Percentiles rank a stretch among this genome's conserved stretches.
Conservation (phyloP, 805 yeast species). For the Kodamaea nitidulidarum region DNA sequence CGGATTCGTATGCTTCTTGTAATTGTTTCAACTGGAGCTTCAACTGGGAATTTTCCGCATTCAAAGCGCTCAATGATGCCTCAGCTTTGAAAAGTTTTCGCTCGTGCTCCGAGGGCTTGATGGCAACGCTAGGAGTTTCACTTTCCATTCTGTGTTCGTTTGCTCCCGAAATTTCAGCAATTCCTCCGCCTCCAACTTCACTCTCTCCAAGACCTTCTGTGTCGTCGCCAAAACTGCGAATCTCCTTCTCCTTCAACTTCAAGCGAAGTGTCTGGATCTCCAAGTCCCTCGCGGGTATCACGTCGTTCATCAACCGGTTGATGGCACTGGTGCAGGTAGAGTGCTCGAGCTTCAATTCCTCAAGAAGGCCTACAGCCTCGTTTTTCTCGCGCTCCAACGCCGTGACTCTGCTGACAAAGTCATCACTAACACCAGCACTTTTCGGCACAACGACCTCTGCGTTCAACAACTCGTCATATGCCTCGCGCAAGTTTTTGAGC, state of each 20-base stretch:
- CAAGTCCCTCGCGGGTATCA: constrained; percentile 21
- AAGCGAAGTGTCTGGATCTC: constrained; percentile 18
- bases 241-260: not conserved
- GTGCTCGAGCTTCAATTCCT: constrained; percentile 10
- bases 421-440: not conserved
- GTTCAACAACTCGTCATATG: constrained; percentile 9
- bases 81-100: constrained; percentile 13
- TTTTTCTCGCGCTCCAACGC: constrained; percentile 2
- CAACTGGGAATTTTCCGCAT: constrained; percentile 19
- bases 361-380: constrained; percentile 3
- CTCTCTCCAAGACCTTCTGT: not conserved
- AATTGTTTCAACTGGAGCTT: constrained; percentile 16
- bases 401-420: not conserved
- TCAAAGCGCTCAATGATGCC: constrained; percentile 15
- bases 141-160: not conserved
- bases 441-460: too few relatives aligned
- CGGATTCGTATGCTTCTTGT: constrained; percentile 13
- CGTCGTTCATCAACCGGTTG: constrained; percentile 12
- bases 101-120: constrained; percentile 9
- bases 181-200: not conserved
- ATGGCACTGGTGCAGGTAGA: constrained; percentile 8
- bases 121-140: not conserved
- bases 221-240: not conserved
- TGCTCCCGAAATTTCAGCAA: not conserved
- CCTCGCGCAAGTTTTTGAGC: constrained; percentile 11